Evolutionary conservation across 1,284 basidiomycete genomes (phyloP).

Genomic region (Ustilago loliicola): DNA sequence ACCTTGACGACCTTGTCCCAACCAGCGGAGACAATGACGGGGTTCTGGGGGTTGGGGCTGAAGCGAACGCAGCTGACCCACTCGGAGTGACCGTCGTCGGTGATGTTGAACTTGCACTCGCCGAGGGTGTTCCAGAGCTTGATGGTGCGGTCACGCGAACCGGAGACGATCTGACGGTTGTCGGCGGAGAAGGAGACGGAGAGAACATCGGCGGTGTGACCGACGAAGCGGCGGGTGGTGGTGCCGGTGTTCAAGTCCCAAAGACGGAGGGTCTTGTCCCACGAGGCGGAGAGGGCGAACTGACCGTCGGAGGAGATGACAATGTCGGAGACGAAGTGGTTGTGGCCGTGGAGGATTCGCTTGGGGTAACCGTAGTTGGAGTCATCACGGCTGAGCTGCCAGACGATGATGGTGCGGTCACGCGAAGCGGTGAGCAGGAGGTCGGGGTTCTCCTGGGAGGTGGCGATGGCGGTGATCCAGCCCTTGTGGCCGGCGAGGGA

Average conservation of each 20-base stretch:
- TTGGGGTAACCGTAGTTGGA: conserved; percentile 74
- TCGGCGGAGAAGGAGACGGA: conserved; percentile 74
- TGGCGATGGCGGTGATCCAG: conserved; percentile 92
- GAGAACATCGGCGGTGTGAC: conserved; percentile 97
- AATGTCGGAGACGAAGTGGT: conserved; percentile 99
- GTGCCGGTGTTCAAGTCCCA: conserved; percentile 77
- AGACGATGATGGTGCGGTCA: conserved; percentile 99
- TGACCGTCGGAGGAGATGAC: conserved; percentile 91
- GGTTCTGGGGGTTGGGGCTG: conserved; percentile 97
- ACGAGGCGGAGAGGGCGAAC: conserved; percentile 98
- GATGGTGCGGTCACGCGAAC: conserved; percentile 93
- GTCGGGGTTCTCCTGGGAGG: conserved; percentile 95
- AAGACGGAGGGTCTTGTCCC: conserved; percentile 99
- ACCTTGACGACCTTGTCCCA: conserved; percentile 99
- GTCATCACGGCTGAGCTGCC: conserved; percentile 97
- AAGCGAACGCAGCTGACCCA: conserved; percentile 99
- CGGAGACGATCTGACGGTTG: conserved; percentile 90
- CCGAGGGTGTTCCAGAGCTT: conserved; percentile 99
- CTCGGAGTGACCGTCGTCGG: conserved; percentile 86
- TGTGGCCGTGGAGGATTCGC: conserved; percentile 97
- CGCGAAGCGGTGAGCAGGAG: conserved; percentile 96
- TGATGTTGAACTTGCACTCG: conserved; percentile 99
- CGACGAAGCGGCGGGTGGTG: conserved; percentile 83
- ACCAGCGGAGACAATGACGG: conserved; percentile 97
- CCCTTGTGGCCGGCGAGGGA: conserved; percentile 92